A percentile compares a stretch with the other conserved stretches of the same genome.
phyloP scores from a whole-genome alignment of 495 filamentous ascomycete genomes.

The Talaromyces borbonicus region DNA sequence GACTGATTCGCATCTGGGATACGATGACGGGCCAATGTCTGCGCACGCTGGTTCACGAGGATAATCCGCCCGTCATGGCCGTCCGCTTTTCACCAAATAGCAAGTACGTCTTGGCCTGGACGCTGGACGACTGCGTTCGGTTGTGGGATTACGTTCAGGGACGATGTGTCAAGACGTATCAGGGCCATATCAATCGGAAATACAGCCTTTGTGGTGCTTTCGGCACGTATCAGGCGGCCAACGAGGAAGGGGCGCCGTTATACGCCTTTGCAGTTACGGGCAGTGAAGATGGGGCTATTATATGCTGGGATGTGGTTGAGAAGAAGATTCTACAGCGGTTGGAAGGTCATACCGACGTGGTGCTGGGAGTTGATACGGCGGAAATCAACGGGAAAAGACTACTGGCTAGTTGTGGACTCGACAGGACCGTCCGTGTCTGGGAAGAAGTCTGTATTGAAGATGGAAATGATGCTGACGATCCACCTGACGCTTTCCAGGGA shows the following conservation, averaged over 20 bases:
- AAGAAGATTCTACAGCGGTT: constrained; percentile 71
- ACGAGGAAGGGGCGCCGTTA: constrained; percentile 22
- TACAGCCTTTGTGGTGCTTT: constrained; percentile 79
- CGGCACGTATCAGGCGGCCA: constrained; percentile 48
- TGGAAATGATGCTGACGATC: constrained; percentile 10
- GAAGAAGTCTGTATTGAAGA: constrained; percentile 25
- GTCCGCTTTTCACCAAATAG: constrained; percentile 93
- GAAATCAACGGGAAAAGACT: constrained; percentile 24
- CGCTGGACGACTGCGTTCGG: constrained; percentile 78
- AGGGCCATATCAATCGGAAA: constrained; percentile 78
- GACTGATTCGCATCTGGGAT: constrained; percentile 90
- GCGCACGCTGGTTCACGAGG: constrained; percentile 88
- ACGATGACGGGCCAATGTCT: constrained; percentile 93
- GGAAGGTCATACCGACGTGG: constrained; percentile 66
- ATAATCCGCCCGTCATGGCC: constrained; percentile 83
- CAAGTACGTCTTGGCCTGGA: constrained; percentile 83
- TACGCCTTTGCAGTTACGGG: constrained; percentile 66
- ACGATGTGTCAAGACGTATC: constrained; percentile 88
- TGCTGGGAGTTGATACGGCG: constrained; percentile 70
- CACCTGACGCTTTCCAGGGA: background rate
- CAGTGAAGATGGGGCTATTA: constrained; percentile 75
- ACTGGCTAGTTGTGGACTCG: constrained; percentile 55
- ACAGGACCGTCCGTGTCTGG: constrained; percentile 57
- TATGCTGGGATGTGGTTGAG: constrained; percentile 81
- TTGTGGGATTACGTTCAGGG: constrained; percentile 93